Base-by-base conservation (phyloP, 2,329 filamentous ascomycete species). In the Tolypocladium sp. region DNA sequence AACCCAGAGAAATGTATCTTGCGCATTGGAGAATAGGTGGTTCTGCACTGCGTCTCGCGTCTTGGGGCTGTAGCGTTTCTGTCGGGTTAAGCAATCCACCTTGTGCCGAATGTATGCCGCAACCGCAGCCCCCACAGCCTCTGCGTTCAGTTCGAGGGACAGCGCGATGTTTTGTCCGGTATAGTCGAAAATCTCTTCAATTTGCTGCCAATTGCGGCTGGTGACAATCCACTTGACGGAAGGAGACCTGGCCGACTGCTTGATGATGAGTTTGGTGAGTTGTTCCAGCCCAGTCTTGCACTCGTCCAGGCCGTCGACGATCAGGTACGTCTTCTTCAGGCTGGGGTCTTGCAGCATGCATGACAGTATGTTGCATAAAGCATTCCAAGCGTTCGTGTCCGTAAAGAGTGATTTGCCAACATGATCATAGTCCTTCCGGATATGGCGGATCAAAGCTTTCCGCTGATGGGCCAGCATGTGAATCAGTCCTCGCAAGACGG, bases 231-330 rank as follows among this genome's bases (percentile, higher is more conserved):
- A 79, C 61, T 77, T 81, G 2, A 72, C 64, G 12, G 33, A 12
- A 1, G 60, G 57, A 15, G 63, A 68, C 0, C 55, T 62, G 1
- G 60, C 58, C 7, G 62, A 68, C 0, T 58, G 61, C 37, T 67
- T 56, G 17, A 63, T 55, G 54, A 79, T 70, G 15, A 77, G 61
- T 0, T 71, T 53, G 15, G 80, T 64, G 4, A 80, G 72, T 44
- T 68, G 53, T 0, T 56, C 30, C 25, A 64, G 59, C 25, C 65
- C 69, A 4, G 17, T 44, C 2, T 41, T 51, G 59, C 76, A 79
- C 63, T 81, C 77, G 59, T 82, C 77, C 1, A 81, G 73, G 1
- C 76, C 78, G 64, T 81, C 77, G 51, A 82, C 65, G 15, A 80
- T 60, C 5, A 82, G 57, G 60, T 69, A 70, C 0, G 66, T 68